Evolutionary conservation across 495 filamentous ascomycete genomes (phyloP), one percentile per base, ranked within the genome.

Genomic region (Penicillium cataractarum): DNA sequence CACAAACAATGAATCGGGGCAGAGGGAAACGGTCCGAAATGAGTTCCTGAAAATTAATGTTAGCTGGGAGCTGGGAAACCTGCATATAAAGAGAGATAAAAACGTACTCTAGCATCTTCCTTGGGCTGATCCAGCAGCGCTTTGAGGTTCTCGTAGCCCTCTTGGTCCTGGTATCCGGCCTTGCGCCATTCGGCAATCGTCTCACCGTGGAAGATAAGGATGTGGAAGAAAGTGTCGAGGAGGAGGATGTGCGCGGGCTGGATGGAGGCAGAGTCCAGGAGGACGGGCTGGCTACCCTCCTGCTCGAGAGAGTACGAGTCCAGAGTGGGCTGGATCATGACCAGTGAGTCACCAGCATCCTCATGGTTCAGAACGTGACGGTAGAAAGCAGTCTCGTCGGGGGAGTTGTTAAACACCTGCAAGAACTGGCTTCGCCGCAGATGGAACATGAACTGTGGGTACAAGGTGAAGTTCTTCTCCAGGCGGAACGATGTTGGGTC

Each of bases 361-460:
- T 99, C 96, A 65, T 97, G 92, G 74, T 97, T 94, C 58, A 99
- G 83, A 12, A 98, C 93, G 73, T 99, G 96, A 55, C 96, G 85
- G 74, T 98, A 97, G 78, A 98, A 99, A 19, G 96, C 96, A 19
- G 96, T 99, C 78, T 99, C 96, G 68, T 99, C 96, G 13, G 96
- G 96, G 0, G 93, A 97, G 77, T 97, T 98, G 81, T 99, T 99
- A 83, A 99, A 99, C 52, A 99, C 93, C 72, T 99, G 96, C 68
- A 99, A 79, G 80, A 99, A 99, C 76, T 99, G 96, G 70, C 91
- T 96, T 72, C 96, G 87, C 56, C 96, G 90, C 62, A 99, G 83
- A 74, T 99, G 96, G 83, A 98, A 99, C 96, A 99, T 98, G 80
- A 99, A 99, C 77, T 99, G 96, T 33, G 96, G 96, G 68, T 99